Conservation (phyloP, 176 grass and related monocot species). For the Oryza meyeriana region DNA sequence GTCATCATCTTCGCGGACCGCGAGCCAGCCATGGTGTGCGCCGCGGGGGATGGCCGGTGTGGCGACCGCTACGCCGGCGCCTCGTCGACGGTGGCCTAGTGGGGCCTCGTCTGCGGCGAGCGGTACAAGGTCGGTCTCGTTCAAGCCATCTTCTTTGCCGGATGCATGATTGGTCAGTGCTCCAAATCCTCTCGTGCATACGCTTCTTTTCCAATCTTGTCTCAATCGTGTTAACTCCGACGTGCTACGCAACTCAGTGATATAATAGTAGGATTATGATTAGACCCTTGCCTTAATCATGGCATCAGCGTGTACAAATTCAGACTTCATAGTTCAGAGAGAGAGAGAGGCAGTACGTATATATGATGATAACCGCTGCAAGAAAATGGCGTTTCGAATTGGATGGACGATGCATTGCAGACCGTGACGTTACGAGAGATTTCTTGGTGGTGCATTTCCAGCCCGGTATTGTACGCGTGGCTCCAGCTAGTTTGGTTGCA, state of each 20-base stretch:
- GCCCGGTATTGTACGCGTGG: neutral
- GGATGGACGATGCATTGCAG: neutral
- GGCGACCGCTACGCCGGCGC: slow-evolving; percentile 45
- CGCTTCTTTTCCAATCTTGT: neutral
- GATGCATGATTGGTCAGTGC: slow-evolving; percentile 76
- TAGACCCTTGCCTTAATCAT: neutral
- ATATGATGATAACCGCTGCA: neutral
- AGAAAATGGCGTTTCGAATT: neutral
- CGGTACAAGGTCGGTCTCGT: slow-evolving; percentile 84
- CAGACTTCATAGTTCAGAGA: neutral
- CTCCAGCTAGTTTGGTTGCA: neutral
- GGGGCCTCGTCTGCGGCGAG: slow-evolving; percentile 69
- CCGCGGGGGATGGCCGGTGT: neutral
- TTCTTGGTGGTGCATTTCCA: neutral
- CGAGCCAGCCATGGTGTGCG: slow-evolving; percentile 42
- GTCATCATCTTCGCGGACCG: slow-evolving; percentile 93
- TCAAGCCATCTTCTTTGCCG: slow-evolving; percentile 73
- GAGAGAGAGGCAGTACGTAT: neutral
- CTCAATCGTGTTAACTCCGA: neutral
- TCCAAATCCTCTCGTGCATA: neutral
- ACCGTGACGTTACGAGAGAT: neutral
- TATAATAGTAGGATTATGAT: neutral
- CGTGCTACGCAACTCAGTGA: neutral
- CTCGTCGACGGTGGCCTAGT: slow-evolving; percentile 73
- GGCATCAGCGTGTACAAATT: neutral